Percentiles rank a stretch among this genome's conserved stretches.
These are phyloP conservation scores for Puccinia polysora DNA, from an alignment of 1,284 basidiomycete species.

Conservation along the genomic window DNA sequence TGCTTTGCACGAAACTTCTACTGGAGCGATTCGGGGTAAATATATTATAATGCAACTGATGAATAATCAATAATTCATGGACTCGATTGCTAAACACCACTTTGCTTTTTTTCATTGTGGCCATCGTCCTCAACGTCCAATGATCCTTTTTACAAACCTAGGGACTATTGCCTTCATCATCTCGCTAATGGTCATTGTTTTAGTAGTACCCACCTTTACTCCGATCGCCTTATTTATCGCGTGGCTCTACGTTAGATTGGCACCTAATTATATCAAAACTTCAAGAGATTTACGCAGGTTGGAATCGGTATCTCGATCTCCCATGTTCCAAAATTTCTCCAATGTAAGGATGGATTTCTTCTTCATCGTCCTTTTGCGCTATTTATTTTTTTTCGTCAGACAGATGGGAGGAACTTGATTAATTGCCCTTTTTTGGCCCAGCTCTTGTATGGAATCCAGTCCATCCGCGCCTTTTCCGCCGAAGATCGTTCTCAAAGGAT, in stretches of 20 bases:
- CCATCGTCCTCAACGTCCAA: not conserved
- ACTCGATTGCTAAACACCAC: no score
- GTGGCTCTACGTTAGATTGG: constrained; percentile 40
- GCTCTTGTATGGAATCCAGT: constrained; percentile 42
- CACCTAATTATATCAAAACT: constrained; percentile 38
- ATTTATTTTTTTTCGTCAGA: not conserved
- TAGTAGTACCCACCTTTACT: constrained; percentile 55
- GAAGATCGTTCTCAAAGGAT: constrained; percentile 45
- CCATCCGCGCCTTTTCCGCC: constrained; percentile 42
- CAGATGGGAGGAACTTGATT: not conserved
- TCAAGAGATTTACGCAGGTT: constrained; percentile 49
- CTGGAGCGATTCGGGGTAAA: constrained; percentile 57
- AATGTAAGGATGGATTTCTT: constrained; percentile 21
- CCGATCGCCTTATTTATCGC: constrained; percentile 39
- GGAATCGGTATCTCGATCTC: constrained; percentile 41
- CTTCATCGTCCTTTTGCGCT: no score
- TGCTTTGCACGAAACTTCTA: constrained; percentile 56
- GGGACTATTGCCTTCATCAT: constrained; percentile 63
- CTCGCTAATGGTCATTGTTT: constrained; percentile 45
- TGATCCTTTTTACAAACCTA: not conserved
- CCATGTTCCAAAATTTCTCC: constrained; percentile 44
- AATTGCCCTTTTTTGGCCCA: not conserved
- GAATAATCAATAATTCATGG: not conserved
- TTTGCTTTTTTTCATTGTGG: no score
- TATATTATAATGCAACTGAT: not conserved